phyloP scores from a whole-genome alignment of 768 basidiomycete genomes.

The Kwoniella bestiolae region DNA sequence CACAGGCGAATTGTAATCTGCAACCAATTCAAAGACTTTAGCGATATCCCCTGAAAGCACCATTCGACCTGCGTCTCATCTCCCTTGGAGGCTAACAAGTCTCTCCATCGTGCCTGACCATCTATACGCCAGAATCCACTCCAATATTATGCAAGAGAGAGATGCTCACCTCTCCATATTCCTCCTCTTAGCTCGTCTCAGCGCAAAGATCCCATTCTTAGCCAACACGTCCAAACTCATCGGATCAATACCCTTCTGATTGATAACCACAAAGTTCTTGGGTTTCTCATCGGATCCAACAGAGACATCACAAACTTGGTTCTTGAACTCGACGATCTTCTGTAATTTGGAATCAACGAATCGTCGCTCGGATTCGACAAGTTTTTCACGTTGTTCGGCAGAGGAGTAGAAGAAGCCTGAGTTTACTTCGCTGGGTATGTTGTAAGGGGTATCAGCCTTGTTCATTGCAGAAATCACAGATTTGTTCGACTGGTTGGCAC shows the following conservation, averaged over 20 bases:
- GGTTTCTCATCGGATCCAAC: conserved; percentile 61
- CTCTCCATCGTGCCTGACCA: too few relatives aligned
- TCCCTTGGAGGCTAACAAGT: too few relatives aligned
- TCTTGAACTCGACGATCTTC: conserved; percentile 96
- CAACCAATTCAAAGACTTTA: too few relatives aligned
- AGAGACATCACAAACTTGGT: conserved; percentile 90
- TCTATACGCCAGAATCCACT: too few relatives aligned
- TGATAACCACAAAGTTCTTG: conserved; percentile 91
- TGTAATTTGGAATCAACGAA: conserved; percentile 92
- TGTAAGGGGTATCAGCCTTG: neutral
- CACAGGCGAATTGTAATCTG: conserved; percentile 90
- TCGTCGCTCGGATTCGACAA: conserved; percentile 93
- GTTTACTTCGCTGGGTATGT: conserved; percentile 84
- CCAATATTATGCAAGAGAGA: too few relatives aligned
- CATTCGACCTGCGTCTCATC: too few relatives aligned
- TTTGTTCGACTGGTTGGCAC: too few relatives aligned
- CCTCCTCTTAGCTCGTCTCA: conserved; percentile 92
- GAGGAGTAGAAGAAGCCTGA: conserved; percentile 99
- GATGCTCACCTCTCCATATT: conserved; percentile 97
- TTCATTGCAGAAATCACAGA: too few relatives aligned
- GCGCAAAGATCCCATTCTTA: conserved; percentile 93
- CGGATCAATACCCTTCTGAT: conserved; percentile 99
- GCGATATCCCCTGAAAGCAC: too few relatives aligned
- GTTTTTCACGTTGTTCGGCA: conserved; percentile 96
- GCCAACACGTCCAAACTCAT: conserved; percentile 92